phyloP scores from a whole-genome alignment of 2,329 filamentous ascomycete genomes.

The Trichoderma sp. region DNA sequence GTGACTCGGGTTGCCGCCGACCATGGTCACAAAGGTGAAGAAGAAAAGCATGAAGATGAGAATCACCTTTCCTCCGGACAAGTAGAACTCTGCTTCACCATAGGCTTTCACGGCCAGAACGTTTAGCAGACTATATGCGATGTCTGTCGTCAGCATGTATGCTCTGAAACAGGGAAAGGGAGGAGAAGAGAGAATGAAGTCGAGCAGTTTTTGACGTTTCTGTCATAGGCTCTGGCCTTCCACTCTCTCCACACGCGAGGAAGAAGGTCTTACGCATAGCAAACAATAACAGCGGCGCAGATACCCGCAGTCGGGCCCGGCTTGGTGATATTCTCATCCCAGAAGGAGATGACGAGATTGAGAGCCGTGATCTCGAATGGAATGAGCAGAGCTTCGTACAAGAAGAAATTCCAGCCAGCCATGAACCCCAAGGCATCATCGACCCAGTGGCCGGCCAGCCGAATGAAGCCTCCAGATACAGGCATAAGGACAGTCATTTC shows the following conservation, averaged over 20 bases:
- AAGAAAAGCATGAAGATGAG: conserved; percentile 68
- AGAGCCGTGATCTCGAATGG: conserved; percentile 50
- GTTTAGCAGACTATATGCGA: conserved; percentile 54
- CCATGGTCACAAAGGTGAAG: conserved; percentile 80
- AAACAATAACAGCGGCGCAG: conserved; percentile 57
- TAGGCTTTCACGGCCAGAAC: conserved; percentile 67
- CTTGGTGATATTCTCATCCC: conserved; percentile 51
- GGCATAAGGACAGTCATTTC: conserved; percentile 67
- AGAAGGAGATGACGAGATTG: conserved; percentile 48
- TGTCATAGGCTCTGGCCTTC: background rate
- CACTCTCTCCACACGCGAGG: conserved; percentile 7
- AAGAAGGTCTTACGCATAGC: conserved; percentile 56
- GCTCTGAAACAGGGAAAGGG: conserved; percentile 22
- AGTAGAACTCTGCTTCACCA: conserved; percentile 73
- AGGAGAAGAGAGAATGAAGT: conserved; percentile 1
- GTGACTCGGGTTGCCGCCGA: conserved; percentile 72
- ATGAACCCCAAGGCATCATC: conserved; percentile 66
- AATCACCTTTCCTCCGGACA: conserved; percentile 64
- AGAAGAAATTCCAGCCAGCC: conserved; percentile 50
- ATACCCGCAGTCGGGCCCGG: conserved; percentile 69
- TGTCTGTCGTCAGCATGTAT: conserved; percentile 35
- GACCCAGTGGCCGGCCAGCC: conserved; percentile 65
- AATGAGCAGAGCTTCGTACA: conserved; percentile 49
- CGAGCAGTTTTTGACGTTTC: background rate
- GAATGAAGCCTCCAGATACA: conserved; percentile 64